Evolutionary conservation across 2,329 filamentous ascomycete genomes (phyloP).

Genomic region (Colletotrichum siamense): DNA sequence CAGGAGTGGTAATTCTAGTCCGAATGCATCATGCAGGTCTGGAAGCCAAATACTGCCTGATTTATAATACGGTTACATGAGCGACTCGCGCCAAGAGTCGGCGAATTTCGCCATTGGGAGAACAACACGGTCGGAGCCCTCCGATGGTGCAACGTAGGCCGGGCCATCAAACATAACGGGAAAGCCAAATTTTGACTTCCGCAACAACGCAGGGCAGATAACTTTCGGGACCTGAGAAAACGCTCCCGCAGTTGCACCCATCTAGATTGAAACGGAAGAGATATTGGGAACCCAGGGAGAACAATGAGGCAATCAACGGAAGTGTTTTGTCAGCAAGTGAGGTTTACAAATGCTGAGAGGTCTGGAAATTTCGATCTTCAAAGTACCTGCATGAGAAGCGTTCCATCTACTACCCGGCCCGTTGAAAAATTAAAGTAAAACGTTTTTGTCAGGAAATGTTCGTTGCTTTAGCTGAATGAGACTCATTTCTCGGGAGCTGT

Average conservation of each 20-base stretch:
- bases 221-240: not conserved
- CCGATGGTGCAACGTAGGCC: not conserved
- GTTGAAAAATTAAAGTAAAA: not conserved
- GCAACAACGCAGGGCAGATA: not conserved
- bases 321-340: not conserved
- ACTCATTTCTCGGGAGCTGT: rapidly evolving
- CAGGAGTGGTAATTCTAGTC: not conserved
- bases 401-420: not conserved
- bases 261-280: not conserved
- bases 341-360: not conserved
- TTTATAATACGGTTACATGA: not conserved
- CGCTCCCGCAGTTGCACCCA: not conserved
- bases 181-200: not conserved
- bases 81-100: not conserved
- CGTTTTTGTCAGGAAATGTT: rapidly evolving
- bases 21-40: not conserved
- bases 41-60: not conserved
- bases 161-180: not conserved
- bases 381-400: not conserved
- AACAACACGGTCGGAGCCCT: not conserved
- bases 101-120: not conserved
- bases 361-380: not conserved
- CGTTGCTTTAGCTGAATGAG: not conserved
- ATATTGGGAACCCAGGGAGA: not conserved
- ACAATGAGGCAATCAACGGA: not conserved